phyloP scores from a whole-genome alignment of 331 rosid species.

The Phaseolus coccineus region DNA sequence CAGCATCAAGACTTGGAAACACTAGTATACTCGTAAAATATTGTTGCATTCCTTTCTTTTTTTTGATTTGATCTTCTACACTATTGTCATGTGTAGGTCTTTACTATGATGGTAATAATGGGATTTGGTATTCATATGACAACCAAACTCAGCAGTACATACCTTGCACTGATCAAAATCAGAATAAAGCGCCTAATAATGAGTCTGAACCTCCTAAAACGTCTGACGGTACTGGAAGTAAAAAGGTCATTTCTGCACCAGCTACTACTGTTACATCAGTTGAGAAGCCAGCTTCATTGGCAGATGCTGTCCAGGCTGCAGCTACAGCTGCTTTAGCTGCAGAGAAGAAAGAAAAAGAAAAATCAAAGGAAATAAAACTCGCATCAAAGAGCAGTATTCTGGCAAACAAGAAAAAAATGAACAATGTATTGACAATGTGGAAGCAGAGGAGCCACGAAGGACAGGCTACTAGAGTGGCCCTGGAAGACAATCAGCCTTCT shows the following conservation, averaged over 20 bases:
- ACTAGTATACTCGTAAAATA: background rate
- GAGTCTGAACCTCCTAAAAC: constrained; percentile 71
- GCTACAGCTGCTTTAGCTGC: constrained; percentile 96
- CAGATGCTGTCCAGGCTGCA: constrained; percentile 94
- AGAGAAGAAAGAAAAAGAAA: constrained; percentile 95
- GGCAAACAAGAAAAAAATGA: constrained; percentile 97
- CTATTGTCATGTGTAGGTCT: constrained; percentile 66
- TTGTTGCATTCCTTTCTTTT: background rate
- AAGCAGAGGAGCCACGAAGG: constrained; percentile 98
- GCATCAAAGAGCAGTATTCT: constrained; percentile 96
- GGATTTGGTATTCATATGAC: constrained; percentile 94
- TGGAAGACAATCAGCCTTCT: constrained; percentile 71
- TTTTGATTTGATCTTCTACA: constrained; percentile 24
- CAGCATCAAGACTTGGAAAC: constrained; percentile 21
- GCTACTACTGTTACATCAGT: constrained; percentile 74
- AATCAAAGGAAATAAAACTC: constrained; percentile 86
- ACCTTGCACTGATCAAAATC: constrained; percentile 85
- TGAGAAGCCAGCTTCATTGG: constrained; percentile 84
- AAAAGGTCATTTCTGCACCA: constrained; percentile 90
- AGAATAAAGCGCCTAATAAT: constrained; percentile 60
- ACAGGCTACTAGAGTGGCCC: constrained; percentile 84
- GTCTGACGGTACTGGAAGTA: constrained; percentile 68
- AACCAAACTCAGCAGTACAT: constrained; percentile 78
- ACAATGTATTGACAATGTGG: constrained; percentile 96
- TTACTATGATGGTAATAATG: constrained; percentile 87